These are phyloP conservation scores for Pythium sukuiense DNA, from an alignment of 352 stramenopile species.

Conservation along the genomic window DNA sequence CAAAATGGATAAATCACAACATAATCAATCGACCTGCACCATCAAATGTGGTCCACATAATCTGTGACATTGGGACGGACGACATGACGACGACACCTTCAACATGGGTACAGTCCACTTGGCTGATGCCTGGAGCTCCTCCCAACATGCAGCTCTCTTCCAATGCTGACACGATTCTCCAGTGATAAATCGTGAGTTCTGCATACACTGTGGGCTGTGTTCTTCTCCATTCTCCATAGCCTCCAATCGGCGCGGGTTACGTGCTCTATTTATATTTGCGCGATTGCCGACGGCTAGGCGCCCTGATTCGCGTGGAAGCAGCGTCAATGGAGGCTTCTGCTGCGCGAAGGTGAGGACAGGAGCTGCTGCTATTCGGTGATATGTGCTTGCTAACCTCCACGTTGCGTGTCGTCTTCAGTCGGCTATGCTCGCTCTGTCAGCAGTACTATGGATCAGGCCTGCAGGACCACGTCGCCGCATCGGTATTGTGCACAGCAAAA, in stretches of 20 bases:
- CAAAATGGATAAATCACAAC: not conserved
- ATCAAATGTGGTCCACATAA: slow-evolving; percentile 8
- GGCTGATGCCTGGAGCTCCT: not conserved
- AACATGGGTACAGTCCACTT: slow-evolving; percentile 9
- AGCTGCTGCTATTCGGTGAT: not conserved
- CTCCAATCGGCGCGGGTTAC: not conserved
- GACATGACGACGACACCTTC: not conserved
- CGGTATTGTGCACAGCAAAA: slow-evolving; percentile 28
- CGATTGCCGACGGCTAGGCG: no score
- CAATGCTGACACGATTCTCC: not conserved
- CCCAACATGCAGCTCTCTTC: not conserved
- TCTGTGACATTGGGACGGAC: not conserved
- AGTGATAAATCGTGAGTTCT: no score
- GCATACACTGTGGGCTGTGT: no score
- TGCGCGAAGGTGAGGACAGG: not conserved
- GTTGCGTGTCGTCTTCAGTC: slow-evolving; percentile 19
- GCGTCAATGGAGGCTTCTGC: not conserved
- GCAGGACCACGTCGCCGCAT: slow-evolving; percentile 48
- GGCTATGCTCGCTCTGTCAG: slow-evolving; percentile 48
- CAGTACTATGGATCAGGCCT: slow-evolving; percentile 49
- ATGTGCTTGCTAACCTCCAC: not conserved
- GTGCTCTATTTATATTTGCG: not conserved
- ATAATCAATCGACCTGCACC: not conserved
- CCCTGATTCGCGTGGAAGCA: not conserved
- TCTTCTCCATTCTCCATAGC: not conserved